phyloP scores from a whole-genome alignment of 2,329 filamentous ascomycete genomes.

The Neonectria coccinea region DNA sequence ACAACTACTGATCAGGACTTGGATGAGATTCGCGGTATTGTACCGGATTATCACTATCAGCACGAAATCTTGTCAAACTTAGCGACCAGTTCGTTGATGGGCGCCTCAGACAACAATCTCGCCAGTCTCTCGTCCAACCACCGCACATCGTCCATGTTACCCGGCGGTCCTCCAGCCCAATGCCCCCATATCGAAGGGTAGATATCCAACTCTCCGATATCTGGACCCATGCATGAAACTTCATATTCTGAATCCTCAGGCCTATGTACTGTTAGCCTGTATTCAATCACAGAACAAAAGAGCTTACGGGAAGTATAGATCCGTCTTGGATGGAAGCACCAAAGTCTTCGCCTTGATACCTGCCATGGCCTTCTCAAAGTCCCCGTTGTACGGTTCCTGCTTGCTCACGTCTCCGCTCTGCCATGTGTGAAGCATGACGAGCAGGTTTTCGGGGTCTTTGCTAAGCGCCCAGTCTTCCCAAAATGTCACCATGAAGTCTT shows the following conservation, averaged over 20 bases:
- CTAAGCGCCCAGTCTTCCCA: conserved; percentile 81
- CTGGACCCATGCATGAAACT: conserved; percentile 61
- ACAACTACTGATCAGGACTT: too few relatives aligned
- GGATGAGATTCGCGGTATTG: neutral
- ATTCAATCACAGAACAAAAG: fast-evolving
- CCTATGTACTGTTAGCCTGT: conserved; percentile 14
- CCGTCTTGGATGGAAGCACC: conserved; percentile 78
- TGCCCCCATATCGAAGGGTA: conserved; percentile 59
- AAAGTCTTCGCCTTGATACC: conserved; percentile 79
- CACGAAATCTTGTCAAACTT: neutral
- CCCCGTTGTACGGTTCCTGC: conserved; percentile 75
- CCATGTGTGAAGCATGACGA: conserved; percentile 84
- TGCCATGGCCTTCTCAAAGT: conserved; percentile 74
- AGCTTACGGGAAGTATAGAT: conserved; percentile 77
- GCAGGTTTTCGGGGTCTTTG: conserved; percentile 81
- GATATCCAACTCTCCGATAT: conserved; percentile 50
- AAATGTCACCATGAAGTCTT: conserved; percentile 79
- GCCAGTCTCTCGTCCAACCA: conserved; percentile 72
- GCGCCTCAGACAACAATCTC: conserved; percentile 33
- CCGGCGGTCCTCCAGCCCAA: conserved; percentile 76
- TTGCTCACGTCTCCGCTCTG: conserved; percentile 77
- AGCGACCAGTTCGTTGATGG: neutral
- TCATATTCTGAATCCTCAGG: conserved; percentile 84
- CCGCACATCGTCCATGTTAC: conserved; percentile 76
- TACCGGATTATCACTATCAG: neutral